Conservation (phyloP, 345 rosid genomes). For the Syzygium aromaticum region DNA sequence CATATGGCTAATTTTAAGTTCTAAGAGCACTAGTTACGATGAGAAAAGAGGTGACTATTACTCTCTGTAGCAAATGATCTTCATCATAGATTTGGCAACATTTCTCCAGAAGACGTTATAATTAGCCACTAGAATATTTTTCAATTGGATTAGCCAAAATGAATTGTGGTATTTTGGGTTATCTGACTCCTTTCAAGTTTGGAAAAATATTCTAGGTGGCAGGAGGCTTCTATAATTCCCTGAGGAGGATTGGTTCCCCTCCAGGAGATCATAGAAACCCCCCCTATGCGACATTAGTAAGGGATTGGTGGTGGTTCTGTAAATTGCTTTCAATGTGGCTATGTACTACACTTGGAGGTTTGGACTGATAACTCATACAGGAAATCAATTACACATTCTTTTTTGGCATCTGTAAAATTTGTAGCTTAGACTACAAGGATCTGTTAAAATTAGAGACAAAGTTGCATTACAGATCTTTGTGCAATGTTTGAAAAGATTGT, state of each 20-base stretch:
- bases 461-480: not conserved
- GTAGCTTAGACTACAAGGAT: not conserved
- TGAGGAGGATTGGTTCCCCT: not conserved
- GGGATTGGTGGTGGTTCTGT: not conserved
- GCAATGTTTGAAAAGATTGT: not conserved
- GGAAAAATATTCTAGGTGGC: not conserved
- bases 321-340: not conserved
- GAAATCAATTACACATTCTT: not conserved
- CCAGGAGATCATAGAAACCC: not conserved
- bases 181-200: not conserved
- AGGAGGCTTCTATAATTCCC: not conserved
- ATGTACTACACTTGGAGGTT: not conserved
- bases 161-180: not conserved
- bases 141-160: not conserved
- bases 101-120: not conserved
- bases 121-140: not conserved
- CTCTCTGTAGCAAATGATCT: fast-evolving
- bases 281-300: not conserved
- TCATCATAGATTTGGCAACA: not conserved
- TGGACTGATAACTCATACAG: not conserved
- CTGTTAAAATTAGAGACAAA: not conserved
- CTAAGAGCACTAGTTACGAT: not conserved
- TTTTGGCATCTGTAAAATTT: not conserved
- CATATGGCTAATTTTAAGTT: not conserved
- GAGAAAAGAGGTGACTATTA: not conserved